Evolutionary conservation across 1,284 basidiomycete species (phyloP), one percentile per base, ranked within the genome.

Genomic region (Cutaneotrichosporon cyanovorans): DNA sequence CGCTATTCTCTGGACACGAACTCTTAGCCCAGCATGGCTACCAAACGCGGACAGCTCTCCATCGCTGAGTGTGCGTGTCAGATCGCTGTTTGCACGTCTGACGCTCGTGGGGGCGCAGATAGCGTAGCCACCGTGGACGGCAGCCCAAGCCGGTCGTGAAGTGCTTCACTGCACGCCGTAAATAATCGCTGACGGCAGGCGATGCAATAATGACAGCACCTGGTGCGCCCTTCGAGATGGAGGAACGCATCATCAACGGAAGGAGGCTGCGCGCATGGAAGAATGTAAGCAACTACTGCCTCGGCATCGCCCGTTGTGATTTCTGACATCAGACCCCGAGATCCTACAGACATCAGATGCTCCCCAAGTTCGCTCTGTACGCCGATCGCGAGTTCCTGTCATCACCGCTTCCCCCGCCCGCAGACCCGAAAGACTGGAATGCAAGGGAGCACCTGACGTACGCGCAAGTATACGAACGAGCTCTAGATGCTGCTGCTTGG

Each of bases 221-320:
- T 7, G 65, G 65, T 1, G 44, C 56, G 32, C 55, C 61, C n/a
- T 46, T 62, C 40, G 65, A 67, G 55, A 58, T 61, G 48, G 57
- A 62, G 39, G 53, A 59, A 37, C 38, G 46, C 9, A 35, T 48
- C 2, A 37, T 67, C 1, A 21, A 60, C 33, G 65, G 62, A 14
- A 42, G 55, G 12, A 39, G 33, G 20, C 43, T 55, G n/a, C 47
- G 51, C 19, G 50, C 49, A n/a, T 67, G 63, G 63, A 67, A 67
- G 55, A 53, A 62, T 52, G 65, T 65, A 30, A 46, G 60, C 53
- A 6, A 8, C 4, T 23, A 12, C 6, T 15, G 12, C 25, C 7
- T 28, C 7, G 25, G 25, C 25, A 12, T 28, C 7, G 25, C 25
- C 25, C 25, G n/a, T n/a, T 28, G 25, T 15, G n/a, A 34, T 34